These are phyloP conservation scores for Pichia sp. DNA, from an alignment of 1,139 yeast genomes.

Conservation along the genomic window DNA sequence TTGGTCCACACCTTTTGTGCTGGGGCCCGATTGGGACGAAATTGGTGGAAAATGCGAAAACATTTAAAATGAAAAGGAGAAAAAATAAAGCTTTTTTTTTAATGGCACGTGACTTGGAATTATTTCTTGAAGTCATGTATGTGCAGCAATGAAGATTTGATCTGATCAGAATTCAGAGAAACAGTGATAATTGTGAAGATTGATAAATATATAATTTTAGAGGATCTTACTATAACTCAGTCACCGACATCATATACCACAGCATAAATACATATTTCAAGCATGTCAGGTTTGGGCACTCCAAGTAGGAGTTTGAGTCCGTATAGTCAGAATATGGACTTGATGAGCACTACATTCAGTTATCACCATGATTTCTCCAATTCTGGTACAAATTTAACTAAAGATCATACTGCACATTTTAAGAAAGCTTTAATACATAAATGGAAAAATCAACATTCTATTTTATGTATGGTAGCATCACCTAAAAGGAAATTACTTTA, in stretches of 20 bases:
- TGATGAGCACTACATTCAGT: slow-evolving; percentile 3
- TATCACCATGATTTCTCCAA: slow-evolving; percentile 13
- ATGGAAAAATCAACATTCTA: slow-evolving; percentile 71
- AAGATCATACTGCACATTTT: slow-evolving; percentile 12
- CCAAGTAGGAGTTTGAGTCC: slow-evolving; percentile 9
- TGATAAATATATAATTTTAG: too few species aligned
- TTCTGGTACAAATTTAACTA: slow-evolving; percentile 6
- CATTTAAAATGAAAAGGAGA: neutral
- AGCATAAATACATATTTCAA: too few species aligned
- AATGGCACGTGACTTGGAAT: too few species aligned
- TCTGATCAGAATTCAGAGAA: too few species aligned
- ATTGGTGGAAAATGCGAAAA: neutral
- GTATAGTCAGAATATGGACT: slow-evolving; percentile 1
- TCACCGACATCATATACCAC: too few species aligned
- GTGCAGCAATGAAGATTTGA: too few species aligned
- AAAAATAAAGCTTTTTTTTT: too few species aligned
- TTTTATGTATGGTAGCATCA: slow-evolving; percentile 69
- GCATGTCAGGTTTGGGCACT: neutral
- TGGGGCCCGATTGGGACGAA: neutral
- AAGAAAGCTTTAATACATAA: slow-evolving; percentile 41
- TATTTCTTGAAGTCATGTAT: too few species aligned
- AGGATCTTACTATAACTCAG: too few species aligned
- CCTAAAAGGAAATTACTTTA: slow-evolving; percentile 53
- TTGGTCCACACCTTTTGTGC: neutral
- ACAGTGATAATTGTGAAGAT: too few species aligned